Evolutionary conservation across 495 filamentous ascomycete genomes (phyloP).

Genomic region (Podospora bellae-mahoneyi): DNA sequence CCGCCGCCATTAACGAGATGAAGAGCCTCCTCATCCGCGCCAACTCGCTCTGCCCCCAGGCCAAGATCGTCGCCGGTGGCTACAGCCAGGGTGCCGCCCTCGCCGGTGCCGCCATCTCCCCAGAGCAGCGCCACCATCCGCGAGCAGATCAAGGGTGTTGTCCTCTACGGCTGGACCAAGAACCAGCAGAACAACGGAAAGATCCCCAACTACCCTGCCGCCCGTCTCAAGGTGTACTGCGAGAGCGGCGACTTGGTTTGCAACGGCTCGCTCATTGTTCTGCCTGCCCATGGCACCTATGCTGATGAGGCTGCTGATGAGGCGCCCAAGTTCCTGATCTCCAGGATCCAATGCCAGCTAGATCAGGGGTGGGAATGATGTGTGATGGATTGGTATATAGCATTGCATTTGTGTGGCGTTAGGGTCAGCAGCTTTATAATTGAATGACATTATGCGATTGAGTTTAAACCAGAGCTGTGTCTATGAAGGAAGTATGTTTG

Average conservation of each 20-base stretch:
- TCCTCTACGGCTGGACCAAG: constrained; percentile 57
- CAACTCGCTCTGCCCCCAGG: constrained; percentile 33
- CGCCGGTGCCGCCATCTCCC: constrained; percentile 47
- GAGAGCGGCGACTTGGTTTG: constrained; percentile 52
- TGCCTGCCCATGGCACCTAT: constrained; percentile 18
- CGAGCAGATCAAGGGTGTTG: constrained; percentile 50
- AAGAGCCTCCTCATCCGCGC: constrained; percentile 33
- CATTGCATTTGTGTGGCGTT: background rate
- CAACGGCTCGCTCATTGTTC: constrained; percentile 48
- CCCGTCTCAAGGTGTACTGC: constrained; percentile 51
- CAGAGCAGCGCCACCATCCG: constrained; percentile 39
- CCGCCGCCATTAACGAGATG: constrained; percentile 36
- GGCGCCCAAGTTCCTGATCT: constrained; percentile 23
- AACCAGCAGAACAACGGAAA: constrained; percentile 49
- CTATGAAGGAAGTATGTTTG: too few relatives aligned
- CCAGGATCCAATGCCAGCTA: constrained; percentile 16
- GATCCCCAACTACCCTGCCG: constrained; percentile 45
- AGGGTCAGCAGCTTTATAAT: background rate
- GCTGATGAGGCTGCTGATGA: constrained; percentile 16
- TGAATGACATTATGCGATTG: background rate
- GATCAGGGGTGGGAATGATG: background rate
- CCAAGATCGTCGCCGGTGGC: constrained; percentile 40
- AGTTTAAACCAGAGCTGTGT: background rate
- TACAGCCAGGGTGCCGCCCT: constrained; percentile 57
- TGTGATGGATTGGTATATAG: background rate